Conservation (phyloP, 306 rosid genomes). For the Cucurbita ficifolia region DNA sequence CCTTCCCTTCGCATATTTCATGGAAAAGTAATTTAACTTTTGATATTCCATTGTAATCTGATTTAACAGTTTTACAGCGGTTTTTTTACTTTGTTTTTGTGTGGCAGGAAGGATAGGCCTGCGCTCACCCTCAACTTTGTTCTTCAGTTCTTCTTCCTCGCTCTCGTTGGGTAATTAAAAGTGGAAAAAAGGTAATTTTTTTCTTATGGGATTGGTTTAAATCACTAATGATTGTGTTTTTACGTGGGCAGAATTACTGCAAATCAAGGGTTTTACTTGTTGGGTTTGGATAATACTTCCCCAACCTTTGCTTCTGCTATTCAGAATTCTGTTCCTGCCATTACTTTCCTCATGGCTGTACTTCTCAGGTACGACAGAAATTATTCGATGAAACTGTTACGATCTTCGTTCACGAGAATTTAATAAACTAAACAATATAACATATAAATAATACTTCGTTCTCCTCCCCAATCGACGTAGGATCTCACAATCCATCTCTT, state of each 20-base stretch:
- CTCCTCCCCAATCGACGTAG: no score
- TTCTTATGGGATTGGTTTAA: not conserved
- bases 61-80: not conserved
- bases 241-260: slow-evolving; percentile 63
- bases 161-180: slow-evolving; percentile 63
- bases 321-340: slow-evolving; percentile 96
- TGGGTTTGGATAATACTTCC: slow-evolving; percentile 88
- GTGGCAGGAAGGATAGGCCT: slow-evolving; percentile 82
- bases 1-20: slow-evolving; percentile 74
- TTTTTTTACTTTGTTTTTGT: no score
- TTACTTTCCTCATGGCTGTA: slow-evolving; percentile 92
- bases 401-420: no score
- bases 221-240: not conserved
- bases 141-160: slow-evolving; percentile 70
- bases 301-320: slow-evolving; percentile 96
- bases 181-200: not conserved
- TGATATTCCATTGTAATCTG: no score
- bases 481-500: no score
- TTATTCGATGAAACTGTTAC: no score
- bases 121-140: slow-evolving; percentile 52
- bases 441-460: no score
- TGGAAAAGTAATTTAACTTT: slow-evolving; percentile 43
- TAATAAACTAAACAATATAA: no score
- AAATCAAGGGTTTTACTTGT: slow-evolving; percentile 93
- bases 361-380: slow-evolving; percentile 33